Evolutionary conservation across 2,329 filamentous ascomycete species (phyloP).

Genomic region (Aspergillus sp.): DNA sequence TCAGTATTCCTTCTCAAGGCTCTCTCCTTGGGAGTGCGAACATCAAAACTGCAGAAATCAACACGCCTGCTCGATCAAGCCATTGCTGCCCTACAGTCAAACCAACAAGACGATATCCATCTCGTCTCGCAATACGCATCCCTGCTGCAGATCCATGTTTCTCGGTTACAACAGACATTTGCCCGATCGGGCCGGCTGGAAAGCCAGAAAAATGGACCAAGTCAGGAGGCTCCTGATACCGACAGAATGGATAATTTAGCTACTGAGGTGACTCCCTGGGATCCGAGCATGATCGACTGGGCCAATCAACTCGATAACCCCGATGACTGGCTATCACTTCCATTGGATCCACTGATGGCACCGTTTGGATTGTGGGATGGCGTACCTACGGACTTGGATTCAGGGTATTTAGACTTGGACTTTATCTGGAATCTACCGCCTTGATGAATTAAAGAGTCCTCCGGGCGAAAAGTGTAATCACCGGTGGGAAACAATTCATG

Average conservation of each 20-base stretch:
- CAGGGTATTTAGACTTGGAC: conserved; percentile 27
- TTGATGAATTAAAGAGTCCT: not conserved
- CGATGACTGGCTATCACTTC: conserved; percentile 38
- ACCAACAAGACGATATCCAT: conserved; percentile 47
- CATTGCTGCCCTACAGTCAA: conserved; percentile 43
- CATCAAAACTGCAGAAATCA: conserved; percentile 44
- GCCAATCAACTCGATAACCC: conserved; percentile 5
- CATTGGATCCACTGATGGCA: conserved; percentile 40
- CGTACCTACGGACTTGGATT: conserved; percentile 35
- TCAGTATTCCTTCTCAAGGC: conserved; percentile 51
- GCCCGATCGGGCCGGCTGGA: conserved; percentile 14
- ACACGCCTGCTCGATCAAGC: conserved; percentile 44
- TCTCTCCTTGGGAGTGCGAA: conserved; percentile 43
- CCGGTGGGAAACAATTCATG: no score
- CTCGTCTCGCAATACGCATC: conserved; percentile 46
- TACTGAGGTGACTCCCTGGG: no score
- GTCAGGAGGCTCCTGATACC: no score
- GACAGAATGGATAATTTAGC: no score
- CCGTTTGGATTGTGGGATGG: conserved; percentile 34
- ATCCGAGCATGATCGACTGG: no score
- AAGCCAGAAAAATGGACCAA: conserved; percentile 10
- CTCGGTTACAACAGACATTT: conserved; percentile 29
- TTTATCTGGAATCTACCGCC: conserved; percentile 39
- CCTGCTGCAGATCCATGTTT: conserved; percentile 42
- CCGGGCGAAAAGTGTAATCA: no score